phyloP scores from a whole-genome alignment of 176 grass and related monocot genomes.

The Oryza nivara region DNA sequence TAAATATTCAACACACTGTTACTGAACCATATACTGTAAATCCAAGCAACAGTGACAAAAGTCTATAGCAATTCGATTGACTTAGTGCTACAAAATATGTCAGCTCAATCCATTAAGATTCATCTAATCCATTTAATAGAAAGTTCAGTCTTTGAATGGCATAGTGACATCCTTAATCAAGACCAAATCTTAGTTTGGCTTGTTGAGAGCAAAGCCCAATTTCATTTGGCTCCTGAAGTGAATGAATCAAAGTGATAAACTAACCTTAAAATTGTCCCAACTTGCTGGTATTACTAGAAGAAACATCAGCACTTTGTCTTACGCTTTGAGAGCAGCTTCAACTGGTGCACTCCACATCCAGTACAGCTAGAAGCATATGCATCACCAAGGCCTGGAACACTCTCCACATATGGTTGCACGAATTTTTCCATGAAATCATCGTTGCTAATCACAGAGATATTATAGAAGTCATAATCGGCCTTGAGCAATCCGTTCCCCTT shows the following conservation, averaged over 20 bases:
- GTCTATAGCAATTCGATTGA: not conserved
- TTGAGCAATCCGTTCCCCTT: constrained; percentile 31
- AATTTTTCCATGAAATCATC: constrained; percentile 47
- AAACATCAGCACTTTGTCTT: not conserved
- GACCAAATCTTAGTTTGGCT: no score
- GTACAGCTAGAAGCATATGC: constrained; percentile 9
- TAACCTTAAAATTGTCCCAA: not conserved
- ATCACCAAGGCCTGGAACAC: constrained; percentile 22
- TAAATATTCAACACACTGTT: not conserved
- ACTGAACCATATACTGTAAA: not conserved
- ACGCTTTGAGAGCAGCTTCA: not conserved
- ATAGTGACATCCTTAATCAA: not conserved
- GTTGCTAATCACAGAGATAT: not conserved
- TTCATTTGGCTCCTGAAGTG: no score
- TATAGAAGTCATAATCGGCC: constrained; percentile 20
- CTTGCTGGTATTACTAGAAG: not conserved
- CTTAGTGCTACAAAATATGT: not conserved
- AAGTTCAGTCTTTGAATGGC: not conserved
- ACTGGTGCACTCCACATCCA: not conserved
- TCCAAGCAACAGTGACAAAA: not conserved
- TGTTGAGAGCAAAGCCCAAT: no score
- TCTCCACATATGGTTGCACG: constrained; percentile 26
- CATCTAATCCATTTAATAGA: not conserved
- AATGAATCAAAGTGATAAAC: no score
- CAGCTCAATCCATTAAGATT: not conserved